phyloP scores from a whole-genome alignment of 1,139 yeast genomes.

The Petasospora rhodanensis region DNA sequence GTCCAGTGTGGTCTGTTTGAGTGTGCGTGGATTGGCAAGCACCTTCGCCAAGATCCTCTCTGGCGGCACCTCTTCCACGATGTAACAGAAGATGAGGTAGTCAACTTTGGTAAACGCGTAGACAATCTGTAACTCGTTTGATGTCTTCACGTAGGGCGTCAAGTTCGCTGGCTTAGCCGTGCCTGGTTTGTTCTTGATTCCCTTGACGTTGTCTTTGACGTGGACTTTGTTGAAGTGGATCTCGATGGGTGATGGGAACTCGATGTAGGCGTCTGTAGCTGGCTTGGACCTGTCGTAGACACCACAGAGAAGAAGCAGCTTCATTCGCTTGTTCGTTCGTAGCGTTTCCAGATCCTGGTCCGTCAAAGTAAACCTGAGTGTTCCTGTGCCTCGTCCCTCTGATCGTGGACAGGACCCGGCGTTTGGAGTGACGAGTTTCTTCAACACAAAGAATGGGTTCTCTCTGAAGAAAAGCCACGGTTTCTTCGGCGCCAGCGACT shows the following conservation, averaged over 20 bases:
- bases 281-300: constrained; percentile 28
- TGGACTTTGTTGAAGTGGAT: constrained; percentile 44
- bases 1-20: constrained; percentile 40
- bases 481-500: constrained; percentile 9
- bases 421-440: constrained; percentile 40
- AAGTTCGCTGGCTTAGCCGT: constrained; percentile 67
- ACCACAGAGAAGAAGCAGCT: constrained; percentile 47
- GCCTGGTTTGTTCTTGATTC: constrained; percentile 57
- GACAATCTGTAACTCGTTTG: constrained; percentile 43
- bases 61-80: constrained; percentile 45
- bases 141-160: constrained; percentile 37
- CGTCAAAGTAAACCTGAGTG: constrained; percentile 37
- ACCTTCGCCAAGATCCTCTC: constrained; percentile 33
- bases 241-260: constrained; percentile 58
- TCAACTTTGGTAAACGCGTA: constrained; percentile 49
- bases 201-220: constrained; percentile 49
- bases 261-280: constrained; percentile 38
- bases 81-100: constrained; percentile 45
- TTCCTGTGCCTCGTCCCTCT: constrained; percentile 38
- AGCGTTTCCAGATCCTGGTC: constrained; percentile 35
- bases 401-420: constrained; percentile 39
- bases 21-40: constrained; percentile 42
- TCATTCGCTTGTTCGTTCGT: constrained; percentile 27
- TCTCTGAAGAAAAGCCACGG: constrained; percentile 44
- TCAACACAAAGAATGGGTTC: constrained; percentile 49